Evolutionary conservation across 176 grass and related monocot species (phyloP).

Genomic region (Otatea glauca): DNA sequence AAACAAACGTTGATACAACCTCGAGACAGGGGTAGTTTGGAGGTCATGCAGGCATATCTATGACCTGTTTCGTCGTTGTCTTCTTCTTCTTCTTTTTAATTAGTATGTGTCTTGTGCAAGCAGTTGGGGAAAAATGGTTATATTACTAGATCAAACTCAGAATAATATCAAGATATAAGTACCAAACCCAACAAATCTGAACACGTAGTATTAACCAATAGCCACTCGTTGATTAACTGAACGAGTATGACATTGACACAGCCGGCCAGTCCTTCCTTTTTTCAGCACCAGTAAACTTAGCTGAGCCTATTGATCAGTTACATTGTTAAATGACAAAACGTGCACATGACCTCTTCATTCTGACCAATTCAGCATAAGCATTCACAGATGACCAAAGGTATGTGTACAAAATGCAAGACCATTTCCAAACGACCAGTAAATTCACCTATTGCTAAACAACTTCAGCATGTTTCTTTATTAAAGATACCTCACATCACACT

Average conservation of each 20-base stretch:
- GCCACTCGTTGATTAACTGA: conserved; percentile 14
- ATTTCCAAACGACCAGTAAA: conserved; percentile 3
- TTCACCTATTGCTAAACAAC: not conserved
- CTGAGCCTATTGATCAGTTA: not conserved
- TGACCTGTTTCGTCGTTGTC: not conserved
- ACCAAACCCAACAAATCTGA: conserved; percentile 12
- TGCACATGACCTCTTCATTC: not conserved
- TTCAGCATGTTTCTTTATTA: not conserved
- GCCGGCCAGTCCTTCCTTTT: not conserved
- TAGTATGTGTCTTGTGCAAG: not conserved
- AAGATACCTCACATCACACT: not conserved
- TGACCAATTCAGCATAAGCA: conserved; percentile 25
- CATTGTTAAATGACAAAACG: conserved; percentile 12
- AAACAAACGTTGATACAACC: not conserved
- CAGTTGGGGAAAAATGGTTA: not conserved
- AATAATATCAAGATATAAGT: not conserved
- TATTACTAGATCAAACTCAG: not conserved
- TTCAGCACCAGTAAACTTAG: not conserved
- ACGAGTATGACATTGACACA: not conserved
- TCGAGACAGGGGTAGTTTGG: not conserved
- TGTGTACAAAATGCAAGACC: conserved; percentile 11
- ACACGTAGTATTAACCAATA: not conserved
- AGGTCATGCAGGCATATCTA: not conserved
- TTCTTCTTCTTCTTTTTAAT: not conserved
- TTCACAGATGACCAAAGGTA: not conserved